These are phyloP conservation scores for Rusavskia elegans DNA, from an alignment of 495 filamentous ascomycete species.

Conservation along the genomic window DNA sequence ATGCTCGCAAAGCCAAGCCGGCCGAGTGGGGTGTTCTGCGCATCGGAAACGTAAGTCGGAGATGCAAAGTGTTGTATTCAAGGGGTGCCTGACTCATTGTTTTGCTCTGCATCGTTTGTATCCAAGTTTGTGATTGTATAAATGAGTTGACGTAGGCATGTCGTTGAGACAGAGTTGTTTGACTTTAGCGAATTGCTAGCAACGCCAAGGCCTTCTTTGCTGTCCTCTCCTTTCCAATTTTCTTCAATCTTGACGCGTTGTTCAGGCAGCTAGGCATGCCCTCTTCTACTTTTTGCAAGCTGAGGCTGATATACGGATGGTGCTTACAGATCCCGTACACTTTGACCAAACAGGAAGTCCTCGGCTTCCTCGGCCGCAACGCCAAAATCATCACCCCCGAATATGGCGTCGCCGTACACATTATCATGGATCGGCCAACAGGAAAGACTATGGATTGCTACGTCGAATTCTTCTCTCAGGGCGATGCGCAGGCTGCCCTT, in stretches of 20 bases:
- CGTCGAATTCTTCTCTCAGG: conserved; percentile 43
- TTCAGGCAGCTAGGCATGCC: no score
- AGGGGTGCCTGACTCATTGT: no score
- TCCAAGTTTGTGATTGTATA: no score
- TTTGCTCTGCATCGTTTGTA: no score
- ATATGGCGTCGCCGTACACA: conserved; percentile 49
- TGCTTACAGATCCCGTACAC: conserved; percentile 47
- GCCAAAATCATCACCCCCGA: conserved; percentile 38
- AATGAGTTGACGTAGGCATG: no score
- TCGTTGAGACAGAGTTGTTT: no score
- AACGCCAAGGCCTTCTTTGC: no score
- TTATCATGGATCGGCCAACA: conserved; percentile 69
- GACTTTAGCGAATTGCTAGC: no score
- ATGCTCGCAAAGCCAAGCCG: conserved; percentile 6
- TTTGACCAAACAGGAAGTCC: conserved; percentile 48
- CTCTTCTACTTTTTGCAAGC: background rate
- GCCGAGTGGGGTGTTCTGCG: conserved; percentile 27
- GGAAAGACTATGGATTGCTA: conserved; percentile 66
- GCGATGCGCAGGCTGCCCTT: conserved; percentile 38
- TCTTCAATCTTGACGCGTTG: no score
- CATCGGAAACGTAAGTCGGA: conserved; percentile 28
- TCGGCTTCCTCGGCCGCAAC: conserved; percentile 53
- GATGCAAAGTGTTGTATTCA: background rate
- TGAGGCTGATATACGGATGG: background rate
- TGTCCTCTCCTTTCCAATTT: no score